Conservation (phyloP, 805 yeast species). For the Spathaspora arborariae region DNA sequence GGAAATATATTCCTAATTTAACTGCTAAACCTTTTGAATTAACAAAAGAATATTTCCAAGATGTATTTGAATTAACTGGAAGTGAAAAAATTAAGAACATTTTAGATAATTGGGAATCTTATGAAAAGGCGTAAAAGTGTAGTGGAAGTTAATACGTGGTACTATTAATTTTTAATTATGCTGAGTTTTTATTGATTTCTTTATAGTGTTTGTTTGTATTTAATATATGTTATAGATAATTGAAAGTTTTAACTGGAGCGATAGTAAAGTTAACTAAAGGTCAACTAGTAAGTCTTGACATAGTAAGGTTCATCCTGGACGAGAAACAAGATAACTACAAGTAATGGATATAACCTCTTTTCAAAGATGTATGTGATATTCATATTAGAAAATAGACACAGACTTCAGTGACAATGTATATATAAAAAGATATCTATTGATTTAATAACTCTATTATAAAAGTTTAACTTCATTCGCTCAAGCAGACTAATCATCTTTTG, state of each 20-base stretch:
- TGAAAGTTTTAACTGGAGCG: no score
- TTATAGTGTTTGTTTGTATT: background rate
- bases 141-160: conserved; percentile 9
- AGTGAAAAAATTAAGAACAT: conserved; percentile 88
- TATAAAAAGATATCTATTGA: no score
- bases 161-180: conserved; percentile 4
- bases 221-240: background rate
- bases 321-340: no score
- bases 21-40: conserved; percentile 97
- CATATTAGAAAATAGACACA: no score
- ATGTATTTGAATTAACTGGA: conserved; percentile 86
- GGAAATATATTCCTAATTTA: conserved; percentile 96
- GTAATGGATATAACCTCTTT: no score
- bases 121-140: conserved; percentile 45
- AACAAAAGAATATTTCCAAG: conserved; percentile 95
- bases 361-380: no score
- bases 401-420: no score
- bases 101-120: conserved; percentile 93
- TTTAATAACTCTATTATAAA: no score
- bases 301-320: no score
- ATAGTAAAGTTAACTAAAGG: no score
- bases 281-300: no score
- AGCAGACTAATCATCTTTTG: conserved; percentile 7
- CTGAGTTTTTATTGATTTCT: background rate
- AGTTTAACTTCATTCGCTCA: conserved; percentile 1